phyloP scores from a whole-genome alignment of 1,284 basidiomycete genomes.

The Leccinum pachyderme region DNA sequence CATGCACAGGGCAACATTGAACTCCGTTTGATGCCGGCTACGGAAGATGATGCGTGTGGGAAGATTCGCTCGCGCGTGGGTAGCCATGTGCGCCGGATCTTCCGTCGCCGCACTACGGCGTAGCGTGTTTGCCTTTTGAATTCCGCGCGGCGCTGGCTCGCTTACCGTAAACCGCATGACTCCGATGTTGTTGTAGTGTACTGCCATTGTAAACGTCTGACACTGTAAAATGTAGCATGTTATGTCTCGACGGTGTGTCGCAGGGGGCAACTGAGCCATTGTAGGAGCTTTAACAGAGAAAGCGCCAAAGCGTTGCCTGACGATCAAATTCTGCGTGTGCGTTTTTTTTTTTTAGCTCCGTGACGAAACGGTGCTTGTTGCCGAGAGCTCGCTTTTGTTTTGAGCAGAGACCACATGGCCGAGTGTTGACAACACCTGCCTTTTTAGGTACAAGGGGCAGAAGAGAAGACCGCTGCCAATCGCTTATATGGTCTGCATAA shows the following conservation, averaged over 20 bases:
- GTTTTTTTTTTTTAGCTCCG: conserved; percentile 3
- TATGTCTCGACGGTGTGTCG: neutral
- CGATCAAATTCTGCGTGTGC: neutral
- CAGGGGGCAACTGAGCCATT: conserved; percentile 16
- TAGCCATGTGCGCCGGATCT: conserved; percentile 30
- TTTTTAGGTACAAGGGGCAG: conserved; percentile 29
- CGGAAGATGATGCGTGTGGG: conserved; percentile 7
- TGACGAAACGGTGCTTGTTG: conserved; percentile 3
- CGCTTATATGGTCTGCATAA: conserved; percentile 11
- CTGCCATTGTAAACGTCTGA: neutral
- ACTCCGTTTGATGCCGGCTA: conserved; percentile 17
- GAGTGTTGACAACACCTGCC: conserved; percentile 26
- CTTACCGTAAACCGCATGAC: conserved; percentile 7
- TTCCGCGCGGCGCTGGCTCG: conserved; percentile 16
- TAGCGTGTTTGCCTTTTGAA: neutral
- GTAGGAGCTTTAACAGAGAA: neutral
- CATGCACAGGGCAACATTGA: conserved; percentile 27
- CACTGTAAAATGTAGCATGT: neutral
- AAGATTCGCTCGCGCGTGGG: conserved; percentile 24
- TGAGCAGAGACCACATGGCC: conserved; percentile 9
- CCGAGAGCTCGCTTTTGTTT: conserved; percentile 28
- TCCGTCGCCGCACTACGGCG: conserved; percentile 12
- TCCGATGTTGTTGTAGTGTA: conserved; percentile 4
- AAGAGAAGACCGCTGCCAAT: neutral
- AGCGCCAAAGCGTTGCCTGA: neutral